Evolutionary conservation across 768 basidiomycete species (phyloP).

Genomic region (Podaxis mareebaensis): DNA sequence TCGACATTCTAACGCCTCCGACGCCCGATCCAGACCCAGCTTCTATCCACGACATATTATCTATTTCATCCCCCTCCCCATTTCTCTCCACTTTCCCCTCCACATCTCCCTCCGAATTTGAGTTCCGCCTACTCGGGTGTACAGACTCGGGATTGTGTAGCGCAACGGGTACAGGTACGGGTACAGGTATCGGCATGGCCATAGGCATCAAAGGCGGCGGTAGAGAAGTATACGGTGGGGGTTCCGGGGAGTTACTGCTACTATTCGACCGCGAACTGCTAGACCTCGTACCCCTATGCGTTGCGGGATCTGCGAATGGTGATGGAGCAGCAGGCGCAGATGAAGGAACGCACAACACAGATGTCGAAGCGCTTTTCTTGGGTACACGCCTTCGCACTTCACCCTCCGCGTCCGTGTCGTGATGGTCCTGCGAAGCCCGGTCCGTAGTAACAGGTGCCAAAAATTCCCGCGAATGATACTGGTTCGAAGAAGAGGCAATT

Average conservation of each 20-base stretch:
- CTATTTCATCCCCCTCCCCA: neutral
- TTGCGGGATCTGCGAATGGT: neutral
- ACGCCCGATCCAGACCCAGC: neutral
- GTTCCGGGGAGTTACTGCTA: neutral
- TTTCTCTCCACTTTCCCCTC: neutral
- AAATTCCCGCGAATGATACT: neutral
- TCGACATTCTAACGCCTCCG: neutral
- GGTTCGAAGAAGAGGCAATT: neutral
- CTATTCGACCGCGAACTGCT: neutral
- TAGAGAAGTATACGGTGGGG: slow-evolving; percentile 10
- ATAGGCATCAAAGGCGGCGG: slow-evolving; percentile 5
- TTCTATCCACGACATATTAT: neutral
- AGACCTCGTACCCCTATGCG: neutral
- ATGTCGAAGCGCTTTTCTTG: slow-evolving; percentile 1
- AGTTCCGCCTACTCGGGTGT: neutral
- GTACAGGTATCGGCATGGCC: neutral
- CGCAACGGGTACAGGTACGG: neutral
- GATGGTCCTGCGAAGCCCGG: neutral
- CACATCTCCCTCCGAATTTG: neutral
- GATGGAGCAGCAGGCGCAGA: neutral
- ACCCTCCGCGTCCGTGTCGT: neutral
- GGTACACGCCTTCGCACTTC: slow-evolving; percentile 1
- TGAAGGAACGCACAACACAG: neutral
- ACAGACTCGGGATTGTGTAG: neutral
- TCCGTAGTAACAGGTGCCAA: neutral